Conservation (phyloP, 805 yeast species). For the Yarrowia sp. region DNA sequence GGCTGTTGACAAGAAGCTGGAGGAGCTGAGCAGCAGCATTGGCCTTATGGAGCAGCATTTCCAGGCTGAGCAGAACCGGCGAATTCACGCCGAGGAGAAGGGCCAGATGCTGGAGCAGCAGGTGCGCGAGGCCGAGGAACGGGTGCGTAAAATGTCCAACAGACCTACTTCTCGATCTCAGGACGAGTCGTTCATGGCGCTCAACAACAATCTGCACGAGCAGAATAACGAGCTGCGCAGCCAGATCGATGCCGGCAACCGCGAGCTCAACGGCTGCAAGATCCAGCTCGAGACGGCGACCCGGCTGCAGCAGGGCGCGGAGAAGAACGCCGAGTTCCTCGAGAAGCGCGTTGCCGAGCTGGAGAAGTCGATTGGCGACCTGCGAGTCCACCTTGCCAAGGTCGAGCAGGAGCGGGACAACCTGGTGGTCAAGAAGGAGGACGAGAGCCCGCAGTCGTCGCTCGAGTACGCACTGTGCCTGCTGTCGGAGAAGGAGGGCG, state of each 20-base stretch:
- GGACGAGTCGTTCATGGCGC: neutral
- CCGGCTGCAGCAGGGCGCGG: constrained; percentile 12
- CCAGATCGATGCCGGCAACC: neutral
- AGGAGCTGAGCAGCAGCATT: constrained; percentile 5
- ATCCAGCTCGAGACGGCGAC: neutral
- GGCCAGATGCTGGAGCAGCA: constrained; percentile 9
- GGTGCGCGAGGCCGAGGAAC: constrained; percentile 8
- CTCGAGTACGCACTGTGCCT: constrained; percentile 14
- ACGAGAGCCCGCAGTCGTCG: neutral
- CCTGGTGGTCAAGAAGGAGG: neutral
- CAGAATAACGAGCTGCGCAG: constrained; percentile 1
- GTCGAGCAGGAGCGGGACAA: constrained; percentile 12
- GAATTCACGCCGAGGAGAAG: constrained; percentile 14
- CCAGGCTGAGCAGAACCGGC: constrained; percentile 15
- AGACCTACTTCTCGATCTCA: neutral
- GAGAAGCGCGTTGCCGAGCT: constrained; percentile 15
- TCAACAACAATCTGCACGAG: constrained; percentile 13
- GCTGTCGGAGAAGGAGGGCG: constrained; percentile 15
- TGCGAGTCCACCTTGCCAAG: constrained; percentile 8
- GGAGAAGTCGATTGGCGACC: constrained; percentile 1
- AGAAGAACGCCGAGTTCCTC: constrained; percentile 12
- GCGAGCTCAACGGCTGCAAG: neutral
- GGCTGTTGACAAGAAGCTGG: constrained; percentile 14
- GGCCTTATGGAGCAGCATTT: constrained; percentile 20
- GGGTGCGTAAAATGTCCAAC: neutral